These are phyloP conservation scores for Sparassis latifolia DNA, from an alignment of 1,284 basidiomycete genomes.

Conservation along the genomic window DNA sequence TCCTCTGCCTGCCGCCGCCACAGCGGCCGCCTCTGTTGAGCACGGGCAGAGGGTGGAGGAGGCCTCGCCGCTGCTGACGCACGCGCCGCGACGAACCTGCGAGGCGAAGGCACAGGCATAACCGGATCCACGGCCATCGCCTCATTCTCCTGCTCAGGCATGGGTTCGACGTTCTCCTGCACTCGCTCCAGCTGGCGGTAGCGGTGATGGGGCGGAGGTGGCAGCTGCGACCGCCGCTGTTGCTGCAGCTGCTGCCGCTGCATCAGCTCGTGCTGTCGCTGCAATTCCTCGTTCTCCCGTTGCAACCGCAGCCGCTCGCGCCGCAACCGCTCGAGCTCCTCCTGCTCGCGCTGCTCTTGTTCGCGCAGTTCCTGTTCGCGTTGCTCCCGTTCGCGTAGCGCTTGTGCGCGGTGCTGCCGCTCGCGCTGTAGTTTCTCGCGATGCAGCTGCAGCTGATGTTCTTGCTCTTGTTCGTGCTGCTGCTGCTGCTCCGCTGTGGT, in stretches of 20 bases:
- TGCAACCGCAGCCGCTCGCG: too few relatives aligned
- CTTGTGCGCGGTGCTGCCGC: too few relatives aligned
- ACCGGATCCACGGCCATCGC: constrained; percentile 37
- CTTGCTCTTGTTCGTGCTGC: constrained; percentile 1
- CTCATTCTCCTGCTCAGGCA: constrained; percentile 48
- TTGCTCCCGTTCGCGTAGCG: too few relatives aligned
- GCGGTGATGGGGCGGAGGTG: too few relatives aligned
- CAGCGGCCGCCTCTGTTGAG: constrained; percentile 6
- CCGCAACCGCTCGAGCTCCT: too few relatives aligned
- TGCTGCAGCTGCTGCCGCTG: too few relatives aligned
- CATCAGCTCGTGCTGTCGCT: too few relatives aligned
- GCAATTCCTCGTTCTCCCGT: too few relatives aligned
- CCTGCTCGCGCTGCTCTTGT: too few relatives aligned
- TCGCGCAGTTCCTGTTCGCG: too few relatives aligned
- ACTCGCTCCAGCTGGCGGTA: constrained; percentile 21
- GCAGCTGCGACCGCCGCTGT: too few relatives aligned
- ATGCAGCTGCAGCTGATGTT: neutral
- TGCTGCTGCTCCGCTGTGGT: constrained; percentile 10
- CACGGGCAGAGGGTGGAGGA: constrained; percentile 7
- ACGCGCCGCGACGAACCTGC: constrained; percentile 23
- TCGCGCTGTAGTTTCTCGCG: too few relatives aligned
- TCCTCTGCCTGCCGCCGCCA: constrained; percentile 18
- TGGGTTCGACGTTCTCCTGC: constrained; percentile 25
- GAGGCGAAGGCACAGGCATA: constrained; percentile 21
- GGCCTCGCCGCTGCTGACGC: constrained; percentile 12